phyloP scores from a whole-genome alignment of 2,329 filamentous ascomycete species.

The Arthrocladium fulminans region DNA sequence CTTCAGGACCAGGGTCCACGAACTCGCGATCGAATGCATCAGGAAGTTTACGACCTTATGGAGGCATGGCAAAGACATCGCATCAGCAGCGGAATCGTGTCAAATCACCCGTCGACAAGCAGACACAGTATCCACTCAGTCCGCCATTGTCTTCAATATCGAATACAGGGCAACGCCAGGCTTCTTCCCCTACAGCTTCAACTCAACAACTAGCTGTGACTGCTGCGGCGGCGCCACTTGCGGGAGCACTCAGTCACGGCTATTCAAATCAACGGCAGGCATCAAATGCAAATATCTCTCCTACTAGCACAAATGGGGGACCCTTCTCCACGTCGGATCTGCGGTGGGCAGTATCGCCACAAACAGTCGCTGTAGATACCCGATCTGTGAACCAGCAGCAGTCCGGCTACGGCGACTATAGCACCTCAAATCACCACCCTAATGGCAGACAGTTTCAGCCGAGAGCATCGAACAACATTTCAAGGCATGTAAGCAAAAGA shows the following conservation, averaged over 20 bases:
- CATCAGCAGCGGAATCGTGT: conserved; percentile 6
- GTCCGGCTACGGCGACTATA: background rate
- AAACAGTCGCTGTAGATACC: conserved; percentile 5
- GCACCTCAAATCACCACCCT: background rate
- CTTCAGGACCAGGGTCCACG: conserved; percentile 19
- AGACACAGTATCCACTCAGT: background rate
- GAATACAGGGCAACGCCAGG: conserved; percentile 8
- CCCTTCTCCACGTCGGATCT: background rate
- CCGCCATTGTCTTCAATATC: background rate
- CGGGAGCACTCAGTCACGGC: conserved; percentile 14
- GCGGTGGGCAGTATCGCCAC: conserved; percentile 14
- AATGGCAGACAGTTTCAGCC: conserved; percentile 1
- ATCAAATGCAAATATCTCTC: conserved; percentile 10
- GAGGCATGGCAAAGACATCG: background rate
- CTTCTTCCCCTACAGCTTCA: conserved; percentile 9
- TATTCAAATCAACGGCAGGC: conserved; percentile 10
- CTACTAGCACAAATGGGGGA: conserved; percentile 4
- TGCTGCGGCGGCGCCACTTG: conserved; percentile 17
- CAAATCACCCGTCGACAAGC: conserved; percentile 9
- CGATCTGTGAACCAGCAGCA: conserved; percentile 9
- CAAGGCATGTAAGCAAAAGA: background rate
- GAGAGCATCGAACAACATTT: background rate
- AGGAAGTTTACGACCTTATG: background rate
- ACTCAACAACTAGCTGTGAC: conserved; percentile 11
- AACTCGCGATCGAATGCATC: conserved; percentile 1